A percentile compares a stretch with the other conserved stretches of the same genome.
phyloP scores from a whole-genome alignment of 129 eudicot species.

The Escallonia rubra region DNA sequence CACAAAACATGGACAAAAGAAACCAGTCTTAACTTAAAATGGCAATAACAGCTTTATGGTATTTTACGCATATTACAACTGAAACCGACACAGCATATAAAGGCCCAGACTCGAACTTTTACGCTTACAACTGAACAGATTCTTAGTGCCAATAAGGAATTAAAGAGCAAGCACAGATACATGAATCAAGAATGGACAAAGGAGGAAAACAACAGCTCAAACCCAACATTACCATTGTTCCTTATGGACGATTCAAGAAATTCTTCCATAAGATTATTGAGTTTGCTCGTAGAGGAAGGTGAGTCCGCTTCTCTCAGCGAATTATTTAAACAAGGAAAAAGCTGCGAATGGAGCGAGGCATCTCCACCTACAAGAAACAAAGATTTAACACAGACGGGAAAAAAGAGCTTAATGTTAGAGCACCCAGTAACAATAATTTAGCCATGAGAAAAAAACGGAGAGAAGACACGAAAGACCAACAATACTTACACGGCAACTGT shows the following conservation, averaged over 20 bases:
- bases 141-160: background rate
- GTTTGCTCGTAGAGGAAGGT: constrained; percentile 33
- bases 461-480: constrained; percentile 7
- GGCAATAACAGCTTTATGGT: too few relatives aligned
- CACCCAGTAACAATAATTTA: background rate
- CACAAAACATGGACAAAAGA: too few relatives aligned
- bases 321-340: constrained; percentile 54
- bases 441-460: background rate
- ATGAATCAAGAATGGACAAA: constrained; percentile 1
- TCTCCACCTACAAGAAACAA: constrained; percentile 72
- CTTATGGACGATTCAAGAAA: constrained; percentile 38
- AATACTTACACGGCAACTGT: constrained; percentile 83
- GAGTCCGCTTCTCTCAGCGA: constrained; percentile 38
- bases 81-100: too few relatives aligned
- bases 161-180: background rate
- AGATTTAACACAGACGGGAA: background rate
- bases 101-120: background rate
- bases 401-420: constrained; percentile 6
- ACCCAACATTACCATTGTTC: constrained; percentile 43
- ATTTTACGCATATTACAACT: too few relatives aligned
- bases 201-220: background rate
- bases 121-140: background rate
- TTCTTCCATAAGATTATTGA: constrained; percentile 41
- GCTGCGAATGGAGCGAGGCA: constrained; percentile 66
- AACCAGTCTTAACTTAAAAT: too few relatives aligned